phyloP scores from a whole-genome alignment of 768 basidiomycete genomes.

The Boletus vinaceobasis region DNA sequence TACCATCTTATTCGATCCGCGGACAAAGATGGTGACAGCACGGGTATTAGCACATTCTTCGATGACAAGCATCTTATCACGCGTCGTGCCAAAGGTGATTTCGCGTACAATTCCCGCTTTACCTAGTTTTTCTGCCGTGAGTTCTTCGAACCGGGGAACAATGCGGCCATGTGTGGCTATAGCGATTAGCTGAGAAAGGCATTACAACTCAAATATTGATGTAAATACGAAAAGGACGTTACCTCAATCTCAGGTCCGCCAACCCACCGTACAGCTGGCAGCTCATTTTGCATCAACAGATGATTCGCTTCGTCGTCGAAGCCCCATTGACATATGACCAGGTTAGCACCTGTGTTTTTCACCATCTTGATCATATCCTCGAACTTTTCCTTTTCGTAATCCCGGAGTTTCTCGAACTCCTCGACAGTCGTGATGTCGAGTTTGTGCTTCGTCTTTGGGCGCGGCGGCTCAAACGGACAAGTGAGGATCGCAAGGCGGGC shows the following conservation, averaged over 20 bases:
- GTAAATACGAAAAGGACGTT: background rate
- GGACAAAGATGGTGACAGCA: slow-evolving; percentile 95
- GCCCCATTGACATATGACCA: slow-evolving; percentile 99
- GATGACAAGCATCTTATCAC: slow-evolving; percentile 99
- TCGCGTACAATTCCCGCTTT: slow-evolving; percentile 92
- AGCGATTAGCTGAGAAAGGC: slow-evolving; percentile 72
- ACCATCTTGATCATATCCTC: slow-evolving; percentile 95
- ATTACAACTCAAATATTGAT: background rate
- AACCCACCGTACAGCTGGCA: slow-evolving; percentile 98
- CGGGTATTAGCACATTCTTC: slow-evolving; percentile 97
- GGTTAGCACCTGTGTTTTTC: slow-evolving; percentile 94
- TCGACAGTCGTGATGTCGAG: slow-evolving; percentile 95
- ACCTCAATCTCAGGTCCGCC: slow-evolving; percentile 99
- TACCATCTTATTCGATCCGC: slow-evolving; percentile 99
- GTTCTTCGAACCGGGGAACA: slow-evolving; percentile 96
- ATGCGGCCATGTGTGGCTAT: slow-evolving; percentile 98
- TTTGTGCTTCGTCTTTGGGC: slow-evolving; percentile 99
- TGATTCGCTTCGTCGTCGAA: slow-evolving; percentile 99
- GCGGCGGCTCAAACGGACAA: slow-evolving; percentile 97
- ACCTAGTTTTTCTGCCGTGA: slow-evolving; percentile 87
- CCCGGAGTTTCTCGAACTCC: slow-evolving; percentile 91
- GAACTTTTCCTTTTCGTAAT: slow-evolving; percentile 96
- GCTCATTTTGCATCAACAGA: slow-evolving; percentile 93
- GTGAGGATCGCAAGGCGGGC: slow-evolving; percentile 95
- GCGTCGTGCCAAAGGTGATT: slow-evolving; percentile 93